Base-by-base conservation (phyloP, 441 rosid genomes). In the Erysimum pusillum region DNA sequence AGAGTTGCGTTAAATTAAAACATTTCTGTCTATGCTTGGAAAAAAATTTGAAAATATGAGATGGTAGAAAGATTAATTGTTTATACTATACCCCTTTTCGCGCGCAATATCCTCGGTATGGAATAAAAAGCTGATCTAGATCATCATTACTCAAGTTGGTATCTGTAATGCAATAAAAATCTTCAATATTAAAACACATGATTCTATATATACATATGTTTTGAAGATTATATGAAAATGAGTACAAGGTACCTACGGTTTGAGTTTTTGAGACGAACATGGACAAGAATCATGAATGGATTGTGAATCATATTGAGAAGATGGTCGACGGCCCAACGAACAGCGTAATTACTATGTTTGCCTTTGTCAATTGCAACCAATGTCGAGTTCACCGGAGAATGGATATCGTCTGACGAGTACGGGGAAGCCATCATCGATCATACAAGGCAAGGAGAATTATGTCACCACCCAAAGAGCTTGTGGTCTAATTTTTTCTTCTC, bases 321-420 rank as follows among this genome's bases (percentile, higher is more conserved):
- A 82, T 85, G 84, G 35, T 94, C 97, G 9, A 88, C 85, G 17
- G 97, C 91, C 98, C 97, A 94, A n/a, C 94, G 85, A 9, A 89
- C 88, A 32, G 97, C 95, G 54, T 79, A 80, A 9, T 80, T 87
- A 87, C 93, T 94, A 85, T 87, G 89, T 84, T 87, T 92, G 72
- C 88, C 93, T 74, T 79, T 92, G 80, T 87, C 93, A 5, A 92
- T 68, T 48, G 97, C 97, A 49, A 90, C 93, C 2, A 82, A 86
- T 5, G 90, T 86, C 11, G 88, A 75, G 76, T 84, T 86, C 1
- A 68, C 45, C 0, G 80, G 81, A 2, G 83, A 57, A 32, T 44
- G 54, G 32, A 49, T 34, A 14, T 83, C 83, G 7, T 85, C 88
- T 0, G 76, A 69, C 7, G 76, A 34, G 48, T 34, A 35, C 12